Evolutionary conservation across 2,329 filamentous ascomycete species (phyloP), one percentile per base, ranked within the genome.

Genomic region (Pseudopyricularia cyperi): DNA sequence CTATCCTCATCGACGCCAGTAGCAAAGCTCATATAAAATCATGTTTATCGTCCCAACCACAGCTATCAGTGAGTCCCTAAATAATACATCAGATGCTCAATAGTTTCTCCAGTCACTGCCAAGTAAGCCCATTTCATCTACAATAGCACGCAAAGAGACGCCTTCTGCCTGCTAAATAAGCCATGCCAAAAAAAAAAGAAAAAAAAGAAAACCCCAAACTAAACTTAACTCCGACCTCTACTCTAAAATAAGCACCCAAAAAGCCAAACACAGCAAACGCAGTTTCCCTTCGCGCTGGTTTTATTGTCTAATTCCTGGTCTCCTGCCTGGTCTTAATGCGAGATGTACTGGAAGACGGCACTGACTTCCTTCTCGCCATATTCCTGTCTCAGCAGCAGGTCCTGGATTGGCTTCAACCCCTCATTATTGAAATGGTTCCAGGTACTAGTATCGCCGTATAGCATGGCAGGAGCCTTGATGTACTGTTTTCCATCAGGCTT

Each of bases 281-380:
- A 24, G 11, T 14, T 15, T 19, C 15, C 11, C 11, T 7, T 24
- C 12, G 19, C 19, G 7, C 9, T 14, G 22, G 39, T 44, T 26
- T 2, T n/a, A 12, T 12, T n/a, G 9, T 24, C 22, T 1, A 14
- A 24, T 14, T 44, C 19, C 39, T 15, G 22, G 7, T 24, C n/a
- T n/a, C n/a, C n/a, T n/a, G n/a, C n/a, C n/a, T n/a, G n/a, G n/a
- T n/a, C n/a, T 58, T 60, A 80, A 60, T 97, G 93, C 58, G 90
- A 96, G 62, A 98, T 97, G 68, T 97, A 98, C 74, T 98, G 93
- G 65, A 98, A 98, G 33, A 97, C 89, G 11, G 91, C 89, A 57
- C 89, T 96, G 8, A 98, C 89, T 62, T 88, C 87, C 24, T 75
- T 71, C 66, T 91, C 83, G 4, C 75, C 77, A 53, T 77, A 80